phyloP scores from a whole-genome alignment of 2,329 filamentous ascomycete genomes.

The Colletotrichum lini region DNA sequence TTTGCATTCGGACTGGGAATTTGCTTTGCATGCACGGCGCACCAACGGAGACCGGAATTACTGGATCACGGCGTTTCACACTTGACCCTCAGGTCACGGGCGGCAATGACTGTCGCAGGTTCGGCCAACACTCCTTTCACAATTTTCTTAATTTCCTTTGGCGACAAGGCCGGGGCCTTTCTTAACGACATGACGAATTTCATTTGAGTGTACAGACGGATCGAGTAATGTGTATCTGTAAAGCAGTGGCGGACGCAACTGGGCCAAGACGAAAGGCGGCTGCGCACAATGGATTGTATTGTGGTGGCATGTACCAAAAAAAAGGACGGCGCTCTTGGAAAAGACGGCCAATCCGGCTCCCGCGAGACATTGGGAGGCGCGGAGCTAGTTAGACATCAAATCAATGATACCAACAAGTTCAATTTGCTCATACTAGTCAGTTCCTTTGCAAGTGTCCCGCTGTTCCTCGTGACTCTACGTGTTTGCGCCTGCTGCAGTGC shows the following conservation, averaged over 20 bases:
- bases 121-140: conserved; percentile 27
- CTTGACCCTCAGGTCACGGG: conserved; percentile 24
- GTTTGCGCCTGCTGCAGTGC: background rate
- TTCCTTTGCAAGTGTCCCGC: background rate
- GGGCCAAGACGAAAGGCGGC: conserved; percentile 4
- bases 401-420: conserved; percentile 36
- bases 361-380: conserved; percentile 19
- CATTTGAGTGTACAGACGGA: conserved; percentile 32
- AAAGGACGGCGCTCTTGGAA: conserved; percentile 20
- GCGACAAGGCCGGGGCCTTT: background rate
- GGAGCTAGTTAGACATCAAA: conserved; percentile 24
- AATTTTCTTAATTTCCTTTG: background rate
- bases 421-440: conserved; percentile 20
- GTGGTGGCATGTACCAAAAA: conserved; percentile 38
- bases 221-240: conserved; percentile 40
- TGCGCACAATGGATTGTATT: conserved; percentile 26
- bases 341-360: conserved; percentile 22
- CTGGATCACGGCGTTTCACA: conserved; percentile 37
- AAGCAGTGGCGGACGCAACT: conserved; percentile 5
- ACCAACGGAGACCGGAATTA: conserved; percentile 27
- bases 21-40: conserved; percentile 41
- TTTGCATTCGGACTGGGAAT: conserved; percentile 36
- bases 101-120: conserved; percentile 17
- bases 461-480: conserved; percentile 8
- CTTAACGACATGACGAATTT: conserved; percentile 37